Percentiles rank a stretch among this genome's conserved stretches.
Conservation (phyloP, 495 filamentous ascomycete species). For the Oidiodendron maius region DNA sequence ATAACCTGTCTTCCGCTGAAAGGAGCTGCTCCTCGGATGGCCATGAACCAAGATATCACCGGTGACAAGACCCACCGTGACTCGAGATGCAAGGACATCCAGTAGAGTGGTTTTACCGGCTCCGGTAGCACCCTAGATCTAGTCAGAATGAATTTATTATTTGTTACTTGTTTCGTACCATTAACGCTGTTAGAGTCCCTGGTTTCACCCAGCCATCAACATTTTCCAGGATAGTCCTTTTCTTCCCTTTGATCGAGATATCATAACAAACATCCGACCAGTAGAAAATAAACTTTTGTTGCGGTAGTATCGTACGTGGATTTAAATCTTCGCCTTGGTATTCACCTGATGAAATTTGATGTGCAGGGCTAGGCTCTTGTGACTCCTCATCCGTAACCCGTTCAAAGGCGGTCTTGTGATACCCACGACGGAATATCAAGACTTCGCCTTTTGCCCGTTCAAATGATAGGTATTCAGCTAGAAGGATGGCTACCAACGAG, state of each 20-base stretch:
- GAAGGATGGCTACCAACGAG: background rate
- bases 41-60: constrained; percentile 83
- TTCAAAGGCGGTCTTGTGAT: too few relatives aligned
- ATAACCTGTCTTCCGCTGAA: constrained; percentile 89
- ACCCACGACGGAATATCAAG: constrained; percentile 20
- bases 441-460: background rate
- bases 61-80: constrained; percentile 74
- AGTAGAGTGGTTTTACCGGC: constrained; percentile 73
- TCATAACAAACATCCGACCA: constrained; percentile 4
- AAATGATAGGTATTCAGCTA: background rate
- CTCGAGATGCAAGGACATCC: constrained; percentile 66
- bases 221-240: constrained; percentile 82
- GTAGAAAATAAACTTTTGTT: too few relatives aligned
- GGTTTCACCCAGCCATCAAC: constrained; percentile 88
- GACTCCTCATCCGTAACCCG: too few relatives aligned
- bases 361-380: too few relatives aligned
- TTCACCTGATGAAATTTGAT: too few relatives aligned
- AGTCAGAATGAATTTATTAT: too few relatives aligned
- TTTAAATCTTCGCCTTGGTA: too few relatives aligned
- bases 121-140: constrained; percentile 49
- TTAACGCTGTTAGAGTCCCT: constrained; percentile 68
- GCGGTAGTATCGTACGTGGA: too few relatives aligned
- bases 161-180: too few relatives aligned
- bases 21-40: constrained; percentile 62
- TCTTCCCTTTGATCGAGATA: constrained; percentile 43